phyloP scores from a whole-genome alignment of 345 rosid genomes.

The Lepidium didymum region DNA sequence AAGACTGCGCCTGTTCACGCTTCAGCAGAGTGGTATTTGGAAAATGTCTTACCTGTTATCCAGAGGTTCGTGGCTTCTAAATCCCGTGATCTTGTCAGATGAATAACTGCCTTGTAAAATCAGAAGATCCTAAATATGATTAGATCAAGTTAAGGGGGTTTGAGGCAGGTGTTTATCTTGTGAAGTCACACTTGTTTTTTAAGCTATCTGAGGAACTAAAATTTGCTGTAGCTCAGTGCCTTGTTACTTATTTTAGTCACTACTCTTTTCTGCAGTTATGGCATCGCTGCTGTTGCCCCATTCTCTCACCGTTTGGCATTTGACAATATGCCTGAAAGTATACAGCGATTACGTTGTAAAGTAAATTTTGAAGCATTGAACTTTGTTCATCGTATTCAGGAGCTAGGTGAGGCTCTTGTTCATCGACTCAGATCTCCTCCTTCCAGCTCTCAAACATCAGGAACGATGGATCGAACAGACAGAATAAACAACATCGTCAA shows the following conservation, averaged over 20 bases:
- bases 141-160: neutral
- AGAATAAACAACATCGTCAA: constrained; percentile 31
- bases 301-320: constrained; percentile 91
- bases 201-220: neutral
- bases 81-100: neutral
- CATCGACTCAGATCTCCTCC: constrained; percentile 51
- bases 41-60: constrained; percentile 77
- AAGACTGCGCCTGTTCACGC: constrained; percentile 92
- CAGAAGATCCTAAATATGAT: neutral
- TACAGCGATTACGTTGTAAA: constrained; percentile 89
- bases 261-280: constrained; percentile 46
- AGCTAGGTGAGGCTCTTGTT: constrained; percentile 59
- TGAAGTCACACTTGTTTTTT: neutral
- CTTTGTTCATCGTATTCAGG: constrained; percentile 56
- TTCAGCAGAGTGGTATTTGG: constrained; percentile 78
- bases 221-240: neutral
- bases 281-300: constrained; percentile 90
- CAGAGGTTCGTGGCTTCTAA: constrained; percentile 52
- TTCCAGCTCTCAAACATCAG: constrained; percentile 31
- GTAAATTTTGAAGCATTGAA: constrained; percentile 79
- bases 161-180: neutral
- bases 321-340: constrained; percentile 59
- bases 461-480: constrained; percentile 28
- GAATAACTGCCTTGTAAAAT: neutral
- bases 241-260: neutral